phyloP scores from a whole-genome alignment of 305 asterid genomes.

The Lippia alba region DNA sequence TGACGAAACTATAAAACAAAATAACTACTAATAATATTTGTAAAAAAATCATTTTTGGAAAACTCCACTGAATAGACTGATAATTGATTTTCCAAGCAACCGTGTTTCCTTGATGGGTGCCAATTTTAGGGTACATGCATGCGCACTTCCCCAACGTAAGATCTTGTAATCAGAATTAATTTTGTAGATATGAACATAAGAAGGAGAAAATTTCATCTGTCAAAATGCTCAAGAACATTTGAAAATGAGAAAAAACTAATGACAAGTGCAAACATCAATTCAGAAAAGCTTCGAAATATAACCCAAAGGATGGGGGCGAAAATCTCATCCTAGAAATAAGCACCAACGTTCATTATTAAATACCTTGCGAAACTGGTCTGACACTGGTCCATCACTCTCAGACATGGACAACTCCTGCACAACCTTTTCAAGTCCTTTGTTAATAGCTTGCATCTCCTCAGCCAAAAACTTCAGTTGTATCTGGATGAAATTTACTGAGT shows the following conservation, averaged over 20 bases:
- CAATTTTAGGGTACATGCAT: constrained; percentile 6
- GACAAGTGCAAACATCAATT: not conserved
- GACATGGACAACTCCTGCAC: constrained; percentile 88
- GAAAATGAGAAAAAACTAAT: not conserved
- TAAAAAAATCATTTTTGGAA: constrained; percentile 3
- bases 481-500: constrained; percentile 47
- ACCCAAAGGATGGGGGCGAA: not conserved
- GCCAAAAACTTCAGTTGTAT: constrained; percentile 87
- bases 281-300: not conserved
- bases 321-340: constrained; percentile 9
- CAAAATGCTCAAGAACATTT: constrained; percentile 1
- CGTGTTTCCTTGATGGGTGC: not conserved
- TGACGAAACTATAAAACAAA: not conserved
- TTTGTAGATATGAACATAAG: not conserved
- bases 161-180: not conserved
- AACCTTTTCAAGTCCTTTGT: constrained; percentile 92
- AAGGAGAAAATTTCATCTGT: constrained; percentile 3
- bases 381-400: constrained; percentile 84
- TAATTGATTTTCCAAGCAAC: not conserved
- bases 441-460: constrained; percentile 97
- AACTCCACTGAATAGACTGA: not conserved
- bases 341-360: constrained; percentile 24
- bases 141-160: constrained; percentile 6
- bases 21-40: not conserved
- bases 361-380: constrained; percentile 79